These are phyloP conservation scores for Cladosporium sp. DNA, from an alignment of 2,329 filamentous ascomycete species.

Conservation along the genomic window DNA sequence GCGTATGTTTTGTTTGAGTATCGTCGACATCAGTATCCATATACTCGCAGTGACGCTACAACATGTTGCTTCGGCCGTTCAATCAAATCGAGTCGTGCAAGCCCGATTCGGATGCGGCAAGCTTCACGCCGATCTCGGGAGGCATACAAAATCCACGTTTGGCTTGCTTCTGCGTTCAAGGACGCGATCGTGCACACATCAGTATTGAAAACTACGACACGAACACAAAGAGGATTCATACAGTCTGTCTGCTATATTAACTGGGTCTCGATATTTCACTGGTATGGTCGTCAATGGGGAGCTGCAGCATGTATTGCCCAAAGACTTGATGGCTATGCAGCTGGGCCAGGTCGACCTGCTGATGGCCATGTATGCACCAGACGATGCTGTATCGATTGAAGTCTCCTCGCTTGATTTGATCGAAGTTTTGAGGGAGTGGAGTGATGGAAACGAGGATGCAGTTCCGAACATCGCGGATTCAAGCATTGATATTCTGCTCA, in stretches of 20 bases:
- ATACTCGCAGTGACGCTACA: background rate
- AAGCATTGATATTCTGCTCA: conserved; percentile 7
- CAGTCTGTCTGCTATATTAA: background rate
- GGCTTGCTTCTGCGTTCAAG: background rate
- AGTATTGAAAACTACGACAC: background rate
- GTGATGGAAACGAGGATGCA: conserved; percentile 17
- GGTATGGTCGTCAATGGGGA: background rate
- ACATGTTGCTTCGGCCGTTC: background rate
- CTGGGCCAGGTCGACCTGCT: conserved; percentile 50
- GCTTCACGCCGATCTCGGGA: background rate
- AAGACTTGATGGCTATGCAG: conserved; percentile 19
- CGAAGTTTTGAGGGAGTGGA: conserved; percentile 20
- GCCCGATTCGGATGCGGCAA: background rate
- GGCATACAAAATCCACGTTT: background rate
- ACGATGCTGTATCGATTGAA: conserved; percentile 38
- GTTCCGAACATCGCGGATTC: background rate
- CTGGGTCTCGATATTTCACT: background rate
- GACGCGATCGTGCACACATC: background rate
- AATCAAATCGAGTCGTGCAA: background rate
- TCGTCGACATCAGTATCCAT: background rate
- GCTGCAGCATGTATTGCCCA: conserved; percentile 13
- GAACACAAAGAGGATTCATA: background rate
- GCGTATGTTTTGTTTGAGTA: background rate
- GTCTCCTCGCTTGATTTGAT: conserved; percentile 16
- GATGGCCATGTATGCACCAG: conserved; percentile 52